These are phyloP conservation scores for Puccinellia tenuiflora DNA, from an alignment of 176 grass and related monocot species.

Conservation along the genomic window DNA sequence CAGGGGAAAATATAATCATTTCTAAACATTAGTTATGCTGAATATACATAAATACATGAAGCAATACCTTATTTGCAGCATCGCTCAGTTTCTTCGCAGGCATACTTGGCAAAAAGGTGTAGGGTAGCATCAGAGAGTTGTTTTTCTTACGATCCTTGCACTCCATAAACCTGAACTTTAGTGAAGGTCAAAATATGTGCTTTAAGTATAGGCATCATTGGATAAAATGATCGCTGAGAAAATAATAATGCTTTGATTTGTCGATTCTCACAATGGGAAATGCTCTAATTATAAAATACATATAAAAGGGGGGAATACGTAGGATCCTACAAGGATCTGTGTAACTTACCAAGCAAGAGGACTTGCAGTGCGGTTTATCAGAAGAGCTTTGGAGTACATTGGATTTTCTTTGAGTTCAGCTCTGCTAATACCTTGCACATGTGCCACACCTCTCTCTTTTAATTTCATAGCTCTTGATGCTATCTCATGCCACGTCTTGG, in stretches of 20 bases:
- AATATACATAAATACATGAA: background rate
- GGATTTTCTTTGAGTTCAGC: constrained; percentile 71
- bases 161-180: constrained; percentile 95
- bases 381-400: constrained; percentile 57
- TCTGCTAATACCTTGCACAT: constrained; percentile 67
- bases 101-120: constrained; percentile 80
- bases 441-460: constrained; percentile 51
- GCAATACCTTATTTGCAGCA: constrained; percentile 62
- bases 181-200: constrained; percentile 46
- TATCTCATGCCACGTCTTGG: constrained; percentile 56
- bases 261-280: too few relatives aligned
- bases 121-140: constrained; percentile 71
- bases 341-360: constrained; percentile 84
- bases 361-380: constrained; percentile 89
- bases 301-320: background rate
- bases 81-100: constrained; percentile 66
- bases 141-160: constrained; percentile 84
- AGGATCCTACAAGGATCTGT: background rate
- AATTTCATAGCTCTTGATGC: constrained; percentile 63
- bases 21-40: background rate
- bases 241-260: too few relatives aligned
- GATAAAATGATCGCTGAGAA: too few relatives aligned
- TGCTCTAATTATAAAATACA: too few relatives aligned
- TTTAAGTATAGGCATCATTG: constrained; percentile 33
- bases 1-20: background rate